These are phyloP conservation scores for Capsicum baccatum DNA, from an alignment of 257 asterid species.

Conservation along the genomic window DNA sequence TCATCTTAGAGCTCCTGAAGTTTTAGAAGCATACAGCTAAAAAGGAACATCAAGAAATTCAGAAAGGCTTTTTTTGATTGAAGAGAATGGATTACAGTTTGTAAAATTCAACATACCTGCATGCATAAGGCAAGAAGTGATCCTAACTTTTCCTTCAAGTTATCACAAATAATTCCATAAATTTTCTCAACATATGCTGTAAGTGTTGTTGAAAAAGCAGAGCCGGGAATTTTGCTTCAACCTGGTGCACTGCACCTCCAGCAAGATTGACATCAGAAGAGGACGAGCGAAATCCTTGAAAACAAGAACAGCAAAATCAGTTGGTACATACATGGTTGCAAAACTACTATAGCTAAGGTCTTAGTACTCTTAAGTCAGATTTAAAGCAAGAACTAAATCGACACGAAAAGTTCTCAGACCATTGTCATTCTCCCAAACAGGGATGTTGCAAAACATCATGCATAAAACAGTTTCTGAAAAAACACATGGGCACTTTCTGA, in stretches of 20 bases:
- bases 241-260: conserved; percentile 82
- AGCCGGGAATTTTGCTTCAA: conserved; percentile 96
- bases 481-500: too few relatives aligned
- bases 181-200: conserved; percentile 97
- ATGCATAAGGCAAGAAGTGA: conserved; percentile 78
- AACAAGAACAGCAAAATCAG: conserved; percentile 27
- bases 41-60: not conserved
- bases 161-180: conserved; percentile 94
- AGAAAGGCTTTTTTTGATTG: conserved; percentile 12
- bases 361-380: too few relatives aligned
- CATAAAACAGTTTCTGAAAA: too few relatives aligned
- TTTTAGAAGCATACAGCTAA: not conserved
- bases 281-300: conserved; percentile 90
- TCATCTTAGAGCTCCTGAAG: conserved; percentile 19
- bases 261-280: conserved; percentile 66
- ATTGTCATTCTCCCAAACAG: conserved; percentile 95
- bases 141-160: conserved; percentile 82
- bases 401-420: conserved; percentile 54
- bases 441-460: conserved; percentile 91
- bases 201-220: conserved; percentile 97
- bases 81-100: conserved; percentile 22
- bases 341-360: not conserved
- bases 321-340: not conserved
- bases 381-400: not conserved
- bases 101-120: conserved; percentile 59